These are phyloP conservation scores for Arthrinium puccinioides DNA, from an alignment of 2,329 filamentous ascomycete genomes.

Conservation along the genomic window DNA sequence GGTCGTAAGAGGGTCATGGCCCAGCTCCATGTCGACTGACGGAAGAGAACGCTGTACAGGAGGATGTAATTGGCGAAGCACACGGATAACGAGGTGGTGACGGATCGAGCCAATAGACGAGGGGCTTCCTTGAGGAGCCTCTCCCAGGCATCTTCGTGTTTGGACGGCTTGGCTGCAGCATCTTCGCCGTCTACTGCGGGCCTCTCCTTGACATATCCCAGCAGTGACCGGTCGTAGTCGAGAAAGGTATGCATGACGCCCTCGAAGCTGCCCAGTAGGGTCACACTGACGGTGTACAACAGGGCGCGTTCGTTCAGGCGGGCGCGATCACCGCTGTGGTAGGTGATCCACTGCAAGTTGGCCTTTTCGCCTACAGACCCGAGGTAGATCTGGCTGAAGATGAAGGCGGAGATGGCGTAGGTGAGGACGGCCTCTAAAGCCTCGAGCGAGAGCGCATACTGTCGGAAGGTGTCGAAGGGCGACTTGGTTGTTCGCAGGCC, in stretches of 20 bases:
- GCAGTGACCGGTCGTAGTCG: slow-evolving; percentile 64
- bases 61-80: slow-evolving; percentile 40
- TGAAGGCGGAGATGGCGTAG: slow-evolving; percentile 69
- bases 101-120: slow-evolving; percentile 13
- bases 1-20: slow-evolving; percentile 63
- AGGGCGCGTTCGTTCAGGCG: slow-evolving; percentile 81
- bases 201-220: slow-evolving; percentile 27
- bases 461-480: slow-evolving; percentile 55
- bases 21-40: slow-evolving; percentile 59
- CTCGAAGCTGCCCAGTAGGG: slow-evolving; percentile 63
- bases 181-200: slow-evolving; percentile 12
- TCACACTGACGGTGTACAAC: slow-evolving; percentile 66
- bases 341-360: slow-evolving; percentile 67
- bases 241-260: slow-evolving; percentile 60
- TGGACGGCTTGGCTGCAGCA: background rate
- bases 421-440: slow-evolving; percentile 65
- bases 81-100: slow-evolving; percentile 23
- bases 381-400: slow-evolving; percentile 77
- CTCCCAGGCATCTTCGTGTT: slow-evolving; percentile 12
- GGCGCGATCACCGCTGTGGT: slow-evolving; percentile 63
- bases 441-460: slow-evolving; percentile 48
- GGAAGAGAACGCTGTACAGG: slow-evolving; percentile 54
- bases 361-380: slow-evolving; percentile 55
- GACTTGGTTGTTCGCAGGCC: slow-evolving; percentile 66
- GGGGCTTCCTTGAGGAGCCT: slow-evolving; percentile 36